A percentile compares a stretch with the other conserved stretches of the same genome.
Evolutionary conservation across 768 basidiomycete species (phyloP).

Genomic region (Neoboletus brunneissimus): DNA sequence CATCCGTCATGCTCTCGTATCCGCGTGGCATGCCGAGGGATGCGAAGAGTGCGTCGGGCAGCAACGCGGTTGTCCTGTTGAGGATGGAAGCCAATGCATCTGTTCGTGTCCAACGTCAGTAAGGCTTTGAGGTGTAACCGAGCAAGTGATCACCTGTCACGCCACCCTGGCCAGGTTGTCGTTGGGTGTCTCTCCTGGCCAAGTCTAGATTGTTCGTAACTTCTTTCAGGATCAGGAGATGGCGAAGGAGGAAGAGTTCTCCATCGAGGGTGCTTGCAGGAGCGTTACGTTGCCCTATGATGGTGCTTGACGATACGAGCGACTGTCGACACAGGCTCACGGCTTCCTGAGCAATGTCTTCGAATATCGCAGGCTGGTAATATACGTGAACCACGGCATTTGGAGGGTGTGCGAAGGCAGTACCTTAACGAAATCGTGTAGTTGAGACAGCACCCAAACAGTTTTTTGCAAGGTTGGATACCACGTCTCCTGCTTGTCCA

Average conservation of each 20-base stretch:
- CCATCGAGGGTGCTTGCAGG: constrained; percentile 58
- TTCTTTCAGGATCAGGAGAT: constrained; percentile 90
- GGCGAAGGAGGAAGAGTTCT: constrained; percentile 84
- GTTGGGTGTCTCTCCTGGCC: constrained; percentile 46
- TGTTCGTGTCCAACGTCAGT: constrained; percentile 11
- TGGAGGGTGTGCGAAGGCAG: constrained; percentile 11
- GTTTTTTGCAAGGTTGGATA: constrained; percentile 87
- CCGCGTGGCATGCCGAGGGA: constrained; percentile 63
- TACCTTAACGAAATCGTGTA: constrained; percentile 92
- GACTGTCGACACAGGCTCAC: constrained; percentile 80
- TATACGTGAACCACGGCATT: background rate
- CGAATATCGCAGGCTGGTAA: constrained; percentile 85
- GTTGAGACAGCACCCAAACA: constrained; percentile 86
- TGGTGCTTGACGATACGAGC: constrained; percentile 67
- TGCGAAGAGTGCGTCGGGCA: constrained; percentile 69
- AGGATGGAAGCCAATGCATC: constrained; percentile 33
- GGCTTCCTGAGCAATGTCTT: constrained; percentile 95
- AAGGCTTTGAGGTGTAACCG: background rate
- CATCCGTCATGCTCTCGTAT: constrained; percentile 64
- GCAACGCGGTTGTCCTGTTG: constrained; percentile 36
- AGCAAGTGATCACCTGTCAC: constrained; percentile 50
- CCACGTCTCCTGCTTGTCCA: constrained; percentile 83
- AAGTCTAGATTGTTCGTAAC: constrained; percentile 75
- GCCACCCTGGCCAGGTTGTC: constrained; percentile 44
- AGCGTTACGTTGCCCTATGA: constrained; percentile 50